Conservation (phyloP, 2,329 filamentous ascomycete genomes). For the Phyllosticta citrichinensis region DNA sequence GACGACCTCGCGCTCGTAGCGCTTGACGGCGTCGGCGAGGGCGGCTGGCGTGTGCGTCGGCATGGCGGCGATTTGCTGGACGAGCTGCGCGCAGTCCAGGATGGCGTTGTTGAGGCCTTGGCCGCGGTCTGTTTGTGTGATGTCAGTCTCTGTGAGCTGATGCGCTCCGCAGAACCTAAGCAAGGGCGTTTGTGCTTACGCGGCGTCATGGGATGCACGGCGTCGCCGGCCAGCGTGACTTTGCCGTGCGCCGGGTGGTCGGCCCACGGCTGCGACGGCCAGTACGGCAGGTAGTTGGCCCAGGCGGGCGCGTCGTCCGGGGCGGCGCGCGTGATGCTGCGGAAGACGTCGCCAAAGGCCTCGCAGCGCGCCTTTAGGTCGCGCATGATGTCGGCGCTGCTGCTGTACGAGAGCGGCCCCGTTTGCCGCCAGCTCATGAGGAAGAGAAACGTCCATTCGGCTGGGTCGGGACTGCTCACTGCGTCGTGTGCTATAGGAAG, state of each 20-base stretch:
- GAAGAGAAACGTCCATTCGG: conserved; percentile 37
- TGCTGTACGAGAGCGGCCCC: conserved; percentile 17
- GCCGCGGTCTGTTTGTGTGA: conserved; percentile 31
- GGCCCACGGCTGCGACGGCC: conserved; percentile 25
- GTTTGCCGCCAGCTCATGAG: conserved; percentile 38
- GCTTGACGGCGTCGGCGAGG: conserved; percentile 12
- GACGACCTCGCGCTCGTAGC: conserved; percentile 34
- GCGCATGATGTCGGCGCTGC: conserved; percentile 16
- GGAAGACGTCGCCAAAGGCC: conserved; percentile 28
- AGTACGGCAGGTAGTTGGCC: conserved; percentile 26
- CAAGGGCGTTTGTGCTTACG: conserved; percentile 13
- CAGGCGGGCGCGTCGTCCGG: conserved; percentile 23
- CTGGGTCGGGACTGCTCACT: conserved; percentile 26
- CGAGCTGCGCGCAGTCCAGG: conserved; percentile 32
- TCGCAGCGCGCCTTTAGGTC: conserved; percentile 26
- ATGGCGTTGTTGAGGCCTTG: conserved; percentile 42
- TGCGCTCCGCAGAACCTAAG: no score
- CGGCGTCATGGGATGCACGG: conserved; percentile 33
- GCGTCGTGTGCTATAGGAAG: conserved; percentile 11
- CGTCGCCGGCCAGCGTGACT: conserved; percentile 31
- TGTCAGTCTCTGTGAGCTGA: no score
- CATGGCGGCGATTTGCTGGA: conserved; percentile 17
- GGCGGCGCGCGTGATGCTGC: conserved; percentile 29
- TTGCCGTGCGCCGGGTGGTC: conserved; percentile 19
- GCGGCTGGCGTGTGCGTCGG: not conserved